Percentiles rank a stretch among this genome's conserved stretches.
Evolutionary conservation across 257 asterid species (phyloP).

Genomic region (Fraxinus pennsylvanica): DNA sequence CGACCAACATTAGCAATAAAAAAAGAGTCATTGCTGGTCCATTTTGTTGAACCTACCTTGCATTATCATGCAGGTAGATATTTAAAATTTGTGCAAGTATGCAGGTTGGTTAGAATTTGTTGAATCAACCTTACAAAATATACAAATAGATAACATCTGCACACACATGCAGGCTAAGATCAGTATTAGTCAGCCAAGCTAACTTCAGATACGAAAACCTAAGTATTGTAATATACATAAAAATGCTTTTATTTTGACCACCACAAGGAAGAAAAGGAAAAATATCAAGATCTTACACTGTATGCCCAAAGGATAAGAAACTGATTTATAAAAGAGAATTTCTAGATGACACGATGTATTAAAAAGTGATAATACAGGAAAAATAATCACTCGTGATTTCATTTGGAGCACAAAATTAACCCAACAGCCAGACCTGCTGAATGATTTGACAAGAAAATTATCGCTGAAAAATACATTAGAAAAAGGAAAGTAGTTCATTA

Average conservation of each 20-base stretch:
- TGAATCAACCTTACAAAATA: neutral
- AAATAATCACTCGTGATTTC: neutral
- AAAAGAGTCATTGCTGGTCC: neutral
- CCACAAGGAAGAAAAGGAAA: neutral
- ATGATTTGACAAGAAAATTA: neutral
- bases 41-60: neutral
- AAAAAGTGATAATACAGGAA: neutral
- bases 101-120: neutral
- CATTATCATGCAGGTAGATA: neutral
- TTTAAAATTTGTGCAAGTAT: neutral
- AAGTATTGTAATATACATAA: neutral
- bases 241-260: neutral
- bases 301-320: neutral
- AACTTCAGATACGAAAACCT: neutral
- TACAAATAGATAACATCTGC: neutral
- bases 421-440: neutral
- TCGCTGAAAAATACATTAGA: neutral
- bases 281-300: neutral
- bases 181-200: neutral
- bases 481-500: no score
- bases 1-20: neutral
- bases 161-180: neutral
- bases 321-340: neutral
- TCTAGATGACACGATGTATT: neutral
- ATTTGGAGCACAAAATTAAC: neutral